Percentiles rank a stretch among this genome's conserved stretches.
These are phyloP conservation scores for Zasmidium angulare DNA, from an alignment of 2,329 filamentous ascomycete genomes.

Conservation along the genomic window DNA sequence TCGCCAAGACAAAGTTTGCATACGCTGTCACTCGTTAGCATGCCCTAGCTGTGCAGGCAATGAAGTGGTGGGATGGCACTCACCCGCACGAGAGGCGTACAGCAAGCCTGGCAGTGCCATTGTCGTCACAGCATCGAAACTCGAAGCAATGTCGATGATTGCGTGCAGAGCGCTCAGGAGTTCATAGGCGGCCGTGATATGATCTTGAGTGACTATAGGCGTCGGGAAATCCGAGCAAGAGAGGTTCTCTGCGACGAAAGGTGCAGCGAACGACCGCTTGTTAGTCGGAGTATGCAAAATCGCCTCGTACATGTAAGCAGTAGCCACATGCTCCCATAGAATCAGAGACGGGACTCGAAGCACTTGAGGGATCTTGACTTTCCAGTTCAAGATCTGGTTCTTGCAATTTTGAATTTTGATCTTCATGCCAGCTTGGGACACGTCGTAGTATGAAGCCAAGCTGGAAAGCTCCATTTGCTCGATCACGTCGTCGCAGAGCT, in stretches of 20 bases:
- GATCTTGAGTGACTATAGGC: constrained; percentile 25
- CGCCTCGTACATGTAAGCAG: constrained; percentile 30
- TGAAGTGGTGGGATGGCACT: not conserved
- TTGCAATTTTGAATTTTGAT: constrained; percentile 22
- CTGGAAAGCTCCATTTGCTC: constrained; percentile 20
- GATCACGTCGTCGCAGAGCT: constrained; percentile 26
- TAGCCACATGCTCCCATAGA: constrained; percentile 29
- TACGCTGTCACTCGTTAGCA: constrained; percentile 14
- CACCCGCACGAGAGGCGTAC: constrained; percentile 21
- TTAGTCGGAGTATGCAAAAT: constrained; percentile 33
- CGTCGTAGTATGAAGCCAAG: constrained; percentile 12
- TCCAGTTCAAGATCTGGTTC: constrained; percentile 27
- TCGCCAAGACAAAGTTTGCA: constrained; percentile 27
- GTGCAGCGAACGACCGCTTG: constrained; percentile 30
- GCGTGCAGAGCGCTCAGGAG: constrained; percentile 24
- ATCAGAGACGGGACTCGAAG: constrained; percentile 19
- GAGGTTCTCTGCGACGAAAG: constrained; percentile 30
- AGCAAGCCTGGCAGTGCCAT: constrained; percentile 26
- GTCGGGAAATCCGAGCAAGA: constrained; percentile 29
- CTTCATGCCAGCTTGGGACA: constrained; percentile 22
- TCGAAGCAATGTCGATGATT: constrained; percentile 23
- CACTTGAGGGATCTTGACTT: constrained; percentile 21
- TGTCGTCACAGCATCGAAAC: constrained; percentile 14
- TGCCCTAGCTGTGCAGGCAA: too few species aligned
- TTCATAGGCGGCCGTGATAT: constrained; percentile 26